Base-by-base conservation (phyloP, 495 filamentous ascomycete species). In the Tetracladium marchalianum region DNA sequence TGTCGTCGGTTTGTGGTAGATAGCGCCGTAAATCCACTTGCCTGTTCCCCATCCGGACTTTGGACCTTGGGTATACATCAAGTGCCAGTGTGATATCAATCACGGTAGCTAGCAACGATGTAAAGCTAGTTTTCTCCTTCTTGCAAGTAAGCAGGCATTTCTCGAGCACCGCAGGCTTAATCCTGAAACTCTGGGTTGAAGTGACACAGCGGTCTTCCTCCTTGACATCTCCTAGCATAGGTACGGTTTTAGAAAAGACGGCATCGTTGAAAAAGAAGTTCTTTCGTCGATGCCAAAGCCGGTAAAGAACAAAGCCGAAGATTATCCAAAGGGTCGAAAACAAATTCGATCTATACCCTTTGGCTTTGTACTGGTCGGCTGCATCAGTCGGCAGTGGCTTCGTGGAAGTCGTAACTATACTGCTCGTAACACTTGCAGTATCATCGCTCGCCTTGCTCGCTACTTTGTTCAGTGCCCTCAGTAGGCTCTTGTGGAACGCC, bases 41-140 rank as follows among this genome's bases (percentile, higher is more conserved):
- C 31, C 32, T 34, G 17, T 34, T 40, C 11, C 44, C 39, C 8
- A 34, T 16, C 31, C 46, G 33, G 16, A 53, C 8, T 18, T 41
- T 48, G 1, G 51, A 12, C 2, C 44, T 31, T 1, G 41, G 45
- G 24, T 53, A 53, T 1, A 49, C 35, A 13, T 53, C 51, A 2
- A 16, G 19, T 1, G 51, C 51, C 0, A 53, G 17, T 9, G 45
- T 53, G 16, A 35, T 24, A 37, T 40, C 35, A 31, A 53, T 49
- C 10, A 53, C 35, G 2, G 51, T 45, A 33, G 42, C 33, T 4
- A 53, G 45, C 3, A 53, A 9, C 1, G 45, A 39, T 3, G 46
- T 53, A 35, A 53, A 53, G 3, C 45, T 44, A 0, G 46, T 42
- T 6, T 53, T 41, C 17, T 53, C 11, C 17, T 37, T 22, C 33